phyloP scores from a whole-genome alignment of 768 basidiomycete genomes.

The Tulasnella sp. region DNA sequence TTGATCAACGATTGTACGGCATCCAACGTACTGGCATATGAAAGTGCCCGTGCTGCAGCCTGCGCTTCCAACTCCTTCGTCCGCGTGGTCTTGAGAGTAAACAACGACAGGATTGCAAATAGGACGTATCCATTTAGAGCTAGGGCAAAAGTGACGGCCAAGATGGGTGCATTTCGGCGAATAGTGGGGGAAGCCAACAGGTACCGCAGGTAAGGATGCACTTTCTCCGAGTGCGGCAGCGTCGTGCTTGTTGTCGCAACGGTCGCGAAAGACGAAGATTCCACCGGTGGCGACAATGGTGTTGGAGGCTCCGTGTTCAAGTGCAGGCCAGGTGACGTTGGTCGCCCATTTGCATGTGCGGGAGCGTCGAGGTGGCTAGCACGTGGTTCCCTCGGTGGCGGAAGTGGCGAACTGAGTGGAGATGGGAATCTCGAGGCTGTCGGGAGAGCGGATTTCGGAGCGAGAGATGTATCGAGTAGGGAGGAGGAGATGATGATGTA shows the following conservation, averaged over 20 bases:
- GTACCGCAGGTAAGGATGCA: not conserved
- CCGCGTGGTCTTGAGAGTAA: conserved; percentile 1
- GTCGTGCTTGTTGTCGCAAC: not conserved
- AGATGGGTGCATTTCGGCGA: conserved; percentile 3
- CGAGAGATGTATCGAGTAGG: conserved; percentile 48
- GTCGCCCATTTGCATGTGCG: not conserved
- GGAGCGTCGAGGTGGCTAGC: conserved; percentile 18
- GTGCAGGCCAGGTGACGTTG: not conserved
- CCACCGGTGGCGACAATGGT: not conserved
- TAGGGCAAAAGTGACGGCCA: not conserved
- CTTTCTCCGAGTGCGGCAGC: not conserved
- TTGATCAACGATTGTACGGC: conserved; percentile 54
- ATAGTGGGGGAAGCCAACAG: not conserved
- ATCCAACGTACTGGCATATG: conserved; percentile 42
- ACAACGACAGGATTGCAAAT: not conserved
- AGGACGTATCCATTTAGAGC: conserved; percentile 3
- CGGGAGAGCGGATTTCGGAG: conserved; percentile 27
- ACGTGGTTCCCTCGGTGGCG: not conserved
- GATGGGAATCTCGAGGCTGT: conserved; percentile 30
- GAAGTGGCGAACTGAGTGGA: conserved; percentile 29
- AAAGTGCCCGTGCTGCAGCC: not conserved
- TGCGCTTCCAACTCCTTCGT: not conserved
- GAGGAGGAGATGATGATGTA: conserved; percentile 75
- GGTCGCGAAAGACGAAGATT: not conserved
- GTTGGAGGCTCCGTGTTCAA: not conserved